Base-by-base conservation (phyloP, 306 rosid genomes). In the Cucumis melo region DNA sequence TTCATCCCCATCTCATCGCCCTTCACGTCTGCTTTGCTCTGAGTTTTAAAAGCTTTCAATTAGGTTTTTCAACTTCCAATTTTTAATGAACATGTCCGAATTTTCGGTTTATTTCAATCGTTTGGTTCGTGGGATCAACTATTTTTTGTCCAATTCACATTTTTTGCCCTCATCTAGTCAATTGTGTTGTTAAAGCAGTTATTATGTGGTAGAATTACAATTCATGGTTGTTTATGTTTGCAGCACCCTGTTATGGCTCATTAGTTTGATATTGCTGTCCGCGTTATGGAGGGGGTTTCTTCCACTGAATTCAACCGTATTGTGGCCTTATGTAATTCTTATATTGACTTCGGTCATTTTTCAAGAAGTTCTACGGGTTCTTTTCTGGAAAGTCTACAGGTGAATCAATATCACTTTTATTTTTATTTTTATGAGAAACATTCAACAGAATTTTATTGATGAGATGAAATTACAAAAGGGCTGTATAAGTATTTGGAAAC, bases 281-380 rank as follows among this genome's bases (percentile, higher is more conserved):
- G 97, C 85, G 59, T 53, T 93, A 50, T 93, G 98, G 98, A 90
- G 98, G 77, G 88, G 81, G 9, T 91, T 93, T 81, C 88, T 93
- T 77, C 97, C 98, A 5, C 81, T 93, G 32, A 84, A 82, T 20
- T 59, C 90, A 32, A 56, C 86, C 0, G 2, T 87, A 41, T 87
- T 87, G 87, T 93, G 97, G 97, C 97, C 97, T 11, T 91, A 87
- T 70, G 88, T 81, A 27, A 48, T 88, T 9, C 94, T 93, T 65
- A 75, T 93, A 62, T 54, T 90, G 75, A 85, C 98, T 0, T 91
- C 96, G 1, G 89, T 93, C 79, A 85, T 88, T 54, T 91, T 93
- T 67, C 98, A 93, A 88, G 98, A 93, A 88, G 96, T 64, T 14
- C 96, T 93, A 53, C 89, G 98, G 77, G 66, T 90, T 83, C 81